Percentiles rank a stretch among this genome's conserved stretches.
Conservation (phyloP, 768 basidiomycete species). For the Tulasnella sp. region DNA sequence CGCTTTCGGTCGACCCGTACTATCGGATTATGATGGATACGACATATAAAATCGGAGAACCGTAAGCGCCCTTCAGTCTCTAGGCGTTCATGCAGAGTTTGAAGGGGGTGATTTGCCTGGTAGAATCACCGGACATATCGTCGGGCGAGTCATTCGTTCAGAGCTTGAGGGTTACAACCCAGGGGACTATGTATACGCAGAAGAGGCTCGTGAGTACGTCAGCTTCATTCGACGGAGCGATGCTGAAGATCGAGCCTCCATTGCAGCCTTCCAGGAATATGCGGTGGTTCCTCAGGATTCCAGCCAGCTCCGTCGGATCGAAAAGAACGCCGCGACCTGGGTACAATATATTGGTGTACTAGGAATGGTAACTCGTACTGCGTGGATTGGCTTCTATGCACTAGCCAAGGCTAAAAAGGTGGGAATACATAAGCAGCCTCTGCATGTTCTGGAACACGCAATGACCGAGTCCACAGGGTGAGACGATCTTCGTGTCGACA, state of each 20-base stretch:
- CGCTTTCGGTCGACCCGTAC: slow-evolving; percentile 17
- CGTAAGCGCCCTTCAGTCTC: background rate
- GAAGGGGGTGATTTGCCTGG: background rate
- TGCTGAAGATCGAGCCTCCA: background rate
- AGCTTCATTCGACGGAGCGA: too few species aligned
- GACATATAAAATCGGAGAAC: background rate
- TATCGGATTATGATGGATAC: slow-evolving; percentile 10
- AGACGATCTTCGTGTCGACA: slow-evolving; percentile 49
- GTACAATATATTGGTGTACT: slow-evolving; percentile 27
- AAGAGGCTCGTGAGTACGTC: background rate
- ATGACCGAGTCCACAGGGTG: slow-evolving; percentile 38
- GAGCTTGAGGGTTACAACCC: background rate
- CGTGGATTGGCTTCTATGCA: slow-evolving; percentile 43
- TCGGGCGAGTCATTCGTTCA: background rate
- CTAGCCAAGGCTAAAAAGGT: slow-evolving; percentile 42
- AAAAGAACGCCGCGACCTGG: background rate
- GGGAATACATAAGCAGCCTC: slow-evolving; percentile 4
- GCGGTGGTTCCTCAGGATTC: background rate
- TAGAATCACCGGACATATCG: background rate
- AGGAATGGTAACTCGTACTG: slow-evolving; percentile 34
- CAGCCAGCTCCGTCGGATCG: background rate
- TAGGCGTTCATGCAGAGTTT: background rate
- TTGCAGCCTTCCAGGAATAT: background rate
- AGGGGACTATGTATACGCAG: background rate
- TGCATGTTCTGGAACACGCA: too few species aligned